Evolutionary conservation across 2,329 filamentous ascomycete genomes (phyloP), one percentile per base, ranked within the genome.

Genomic region (Colletotrichum lentis): DNA sequence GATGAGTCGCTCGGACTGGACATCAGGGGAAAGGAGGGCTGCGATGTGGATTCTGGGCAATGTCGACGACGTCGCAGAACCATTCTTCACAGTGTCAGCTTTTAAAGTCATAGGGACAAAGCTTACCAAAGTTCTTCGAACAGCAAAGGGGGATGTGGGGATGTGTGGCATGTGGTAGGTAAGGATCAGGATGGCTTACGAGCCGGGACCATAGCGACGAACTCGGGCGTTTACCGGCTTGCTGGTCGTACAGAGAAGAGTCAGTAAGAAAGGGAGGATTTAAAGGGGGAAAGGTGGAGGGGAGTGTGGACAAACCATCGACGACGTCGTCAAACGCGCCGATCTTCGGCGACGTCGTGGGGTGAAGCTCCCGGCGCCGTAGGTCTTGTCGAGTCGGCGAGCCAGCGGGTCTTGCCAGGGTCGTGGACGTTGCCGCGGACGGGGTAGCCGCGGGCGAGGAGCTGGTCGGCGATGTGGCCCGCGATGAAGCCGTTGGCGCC

Each of bases 401-500:
- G 62, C 74, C 77, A 78, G 5, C 71, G 64, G 20, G 67, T 65
- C 46, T 77, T 79, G 58, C 70, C 37, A 1, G 67, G 63, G 27
- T 73, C 72, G 22, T 79, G 76, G 6, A 80, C 80, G 18, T 80
- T 81, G 22, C 80, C 80, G n/a, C 80, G 73, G 22, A 82, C 80
- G 11, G 62, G 71, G 68, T 80, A 80, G 8, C 79, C 80, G 2
- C 74, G 67, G 5, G 70, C 18, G 2, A 83, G 75, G 18, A 81
- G 73, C 0, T 74, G 72, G 5, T 78, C 77, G 53, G 77, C 73
- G 60, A 77, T 78, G 70, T 81, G 79, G 52, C 77, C 76, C 14
- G 77, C 81, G 37, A 81, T 78, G 66, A 81, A 80, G 69, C 80
- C 80, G 69, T 81, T 83, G 64, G 77, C 77, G 41, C n/a, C 80